Conservation (phyloP, 345 rosid species). For the Clausena lansium region DNA sequence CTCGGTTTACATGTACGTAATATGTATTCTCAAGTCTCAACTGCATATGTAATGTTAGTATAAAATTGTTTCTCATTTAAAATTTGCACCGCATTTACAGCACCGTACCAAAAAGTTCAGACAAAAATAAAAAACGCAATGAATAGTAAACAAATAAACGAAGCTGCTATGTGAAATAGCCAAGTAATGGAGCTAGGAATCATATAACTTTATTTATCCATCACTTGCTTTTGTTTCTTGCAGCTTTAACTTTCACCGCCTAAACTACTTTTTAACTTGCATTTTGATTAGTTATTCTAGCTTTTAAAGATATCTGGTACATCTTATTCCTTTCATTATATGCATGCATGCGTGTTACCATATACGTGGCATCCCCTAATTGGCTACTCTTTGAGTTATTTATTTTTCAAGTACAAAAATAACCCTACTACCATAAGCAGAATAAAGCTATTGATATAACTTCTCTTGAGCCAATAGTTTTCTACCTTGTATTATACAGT, state of each 20-base stretch:
- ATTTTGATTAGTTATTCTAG: neutral
- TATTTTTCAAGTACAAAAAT: neutral
- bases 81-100: too few species aligned
- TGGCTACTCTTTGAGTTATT: neutral
- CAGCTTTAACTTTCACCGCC: slow-evolving; percentile 5
- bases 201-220: neutral
- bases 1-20: too few species aligned
- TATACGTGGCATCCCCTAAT: neutral
- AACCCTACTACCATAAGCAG: neutral
- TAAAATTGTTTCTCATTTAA: too few species aligned
- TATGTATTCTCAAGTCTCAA: too few species aligned
- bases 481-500: neutral
- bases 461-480: neutral
- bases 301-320: neutral
- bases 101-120: too few species aligned
- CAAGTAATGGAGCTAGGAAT: neutral
- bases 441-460: neutral
- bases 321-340: neutral
- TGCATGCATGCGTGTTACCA: neutral
- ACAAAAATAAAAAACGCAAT: neutral
- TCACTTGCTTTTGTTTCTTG: neutral
- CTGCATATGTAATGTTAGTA: too few species aligned
- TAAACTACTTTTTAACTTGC: neutral
- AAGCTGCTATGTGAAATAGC: neutral
- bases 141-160: neutral